Evolutionary conservation across 2,329 filamentous ascomycete genomes (phyloP), one percentile per base, ranked within the genome.

Genomic region (Aspergillus calidoustus): DNA sequence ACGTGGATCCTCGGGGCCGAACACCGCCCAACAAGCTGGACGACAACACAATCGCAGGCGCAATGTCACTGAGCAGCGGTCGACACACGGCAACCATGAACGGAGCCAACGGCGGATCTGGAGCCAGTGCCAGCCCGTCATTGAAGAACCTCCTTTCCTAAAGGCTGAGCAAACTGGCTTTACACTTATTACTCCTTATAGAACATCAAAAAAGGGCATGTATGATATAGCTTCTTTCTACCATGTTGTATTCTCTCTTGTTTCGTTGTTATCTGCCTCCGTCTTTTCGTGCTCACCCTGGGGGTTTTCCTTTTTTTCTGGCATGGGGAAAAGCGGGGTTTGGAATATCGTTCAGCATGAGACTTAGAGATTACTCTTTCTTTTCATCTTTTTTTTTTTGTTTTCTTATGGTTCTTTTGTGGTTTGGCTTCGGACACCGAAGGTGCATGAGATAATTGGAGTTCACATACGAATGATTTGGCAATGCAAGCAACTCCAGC

Each of bases 111-210:
- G 63, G 66, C 3, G 72, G 71, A 34, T 76, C 77, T 54, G 89
- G 89, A n/a, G 90, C 90, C 4, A 93, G 91, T 70, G 89, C 90
- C 17, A 93, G 88, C 71, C 90, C 91, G 11, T 92, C 90, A 9
- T 75, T 93, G 64, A 86, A 88, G 68, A 93, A 93, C 70, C 76
- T 93, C 53, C 82, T 93, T 57, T 89, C 87, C 52, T 92, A 77
- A 77, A 79, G 46, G 54, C 22, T 31, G 23, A 41, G 6, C 25
- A 31, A 31, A 44, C 34, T 23, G 38, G 22, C 52, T 54, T 15
- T 44, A 15, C 11, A 15, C 23, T 11, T 54, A 54, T 51, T n/a
- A 54, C 41, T 54, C 38, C 17, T 17, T 23, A 23, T 62, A 51
- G 44, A 55, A 58, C 25, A 55, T 28, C 50, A 43, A 49, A 17